These are phyloP conservation scores for Halteria grandinella DNA, from an alignment of 73 alveolate species.

Conservation along the genomic window DNA sequence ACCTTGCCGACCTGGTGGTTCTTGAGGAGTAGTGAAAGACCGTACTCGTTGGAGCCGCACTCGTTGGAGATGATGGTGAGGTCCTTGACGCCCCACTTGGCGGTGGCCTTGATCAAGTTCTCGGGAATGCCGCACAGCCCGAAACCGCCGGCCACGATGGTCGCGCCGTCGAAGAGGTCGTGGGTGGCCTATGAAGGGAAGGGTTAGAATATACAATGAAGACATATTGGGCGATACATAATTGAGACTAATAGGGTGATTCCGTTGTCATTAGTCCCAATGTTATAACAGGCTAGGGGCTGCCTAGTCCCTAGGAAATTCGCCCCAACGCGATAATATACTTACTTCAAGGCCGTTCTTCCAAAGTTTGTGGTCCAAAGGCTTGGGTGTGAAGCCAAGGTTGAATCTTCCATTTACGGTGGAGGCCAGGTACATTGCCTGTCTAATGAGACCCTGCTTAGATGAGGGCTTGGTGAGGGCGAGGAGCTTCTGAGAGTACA, in stretches of 20 bases:
- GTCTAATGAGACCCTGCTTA: no score
- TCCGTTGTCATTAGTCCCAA: no score
- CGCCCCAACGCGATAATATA: no score
- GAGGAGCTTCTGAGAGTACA: no score
- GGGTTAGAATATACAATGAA: not conserved
- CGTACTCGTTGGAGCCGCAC: conserved; percentile 62
- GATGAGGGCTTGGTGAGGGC: no score
- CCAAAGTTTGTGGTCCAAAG: conserved; percentile 48
- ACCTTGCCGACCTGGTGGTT: conserved; percentile 48
- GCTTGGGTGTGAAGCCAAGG: no score
- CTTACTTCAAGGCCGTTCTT: conserved; percentile 55
- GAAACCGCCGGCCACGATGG: conserved; percentile 74
- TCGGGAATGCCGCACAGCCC: conserved; percentile 84
- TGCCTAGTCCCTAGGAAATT: no score
- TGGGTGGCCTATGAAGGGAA: conserved; percentile 23
- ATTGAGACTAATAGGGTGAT: no score
- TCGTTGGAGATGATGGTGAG: conserved; percentile 62
- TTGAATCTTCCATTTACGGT: no score
- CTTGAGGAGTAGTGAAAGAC: conserved; percentile 49
- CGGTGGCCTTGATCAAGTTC: conserved; percentile 62
- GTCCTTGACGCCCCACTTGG: conserved; percentile 43
- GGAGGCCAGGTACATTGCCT: no score
- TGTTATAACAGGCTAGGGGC: no score
- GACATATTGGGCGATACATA: no score
- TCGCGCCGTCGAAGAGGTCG: conserved; percentile 58